Base-by-base conservation (phyloP, 2,329 filamentous ascomycete genomes). In the Penicillium sp. region DNA sequence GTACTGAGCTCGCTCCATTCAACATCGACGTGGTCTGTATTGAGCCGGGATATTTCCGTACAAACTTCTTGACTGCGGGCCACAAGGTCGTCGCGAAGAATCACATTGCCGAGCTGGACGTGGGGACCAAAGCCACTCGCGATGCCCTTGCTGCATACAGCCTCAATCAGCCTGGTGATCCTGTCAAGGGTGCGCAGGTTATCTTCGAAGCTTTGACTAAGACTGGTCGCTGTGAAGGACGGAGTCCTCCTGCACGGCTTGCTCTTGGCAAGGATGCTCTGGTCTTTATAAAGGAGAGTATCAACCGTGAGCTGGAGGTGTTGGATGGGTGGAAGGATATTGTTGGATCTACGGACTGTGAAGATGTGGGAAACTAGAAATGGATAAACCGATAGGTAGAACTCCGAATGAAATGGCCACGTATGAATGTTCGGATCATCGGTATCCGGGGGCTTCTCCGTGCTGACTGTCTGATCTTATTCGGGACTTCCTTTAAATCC, bases 151-250 rank as follows among this genome's bases (percentile, higher is more conserved):
- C 18, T 33, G 19, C 30, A 11, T 28, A 28, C 10, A 27, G 10
- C 25, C 29, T 14, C 19, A 8, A 34, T 7, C 40, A 42, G n/a
- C 30, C 40, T n/a, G 30, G 40, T 16, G 40, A 42, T 16, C 30
- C 40, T 3, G 22, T 4, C 3, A 53, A 59, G 41, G 53, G 45
- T 3, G 45, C 48, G 4, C 47, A 41, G 18, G 47, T 54, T 5
- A 33, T 53, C 1, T 45, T 59, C 12, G 39, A 58, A 27, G 57
- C 46, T n/a, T 39, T 52, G 31, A 52, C 52, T 7, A 42, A 46
- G 39, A 50, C 43, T 8, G 50, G 47, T 13, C 29, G 43, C 10
- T 50, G 46, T n/a, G 30, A 39, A 19, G 35, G 34, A 33, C 28
- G 38, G 4, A 41, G 16, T 12, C 33, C 50, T 4, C 39, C 22